phyloP scores from a whole-genome alignment of 2,329 filamentous ascomycete species.

The Lachnellula arida region DNA sequence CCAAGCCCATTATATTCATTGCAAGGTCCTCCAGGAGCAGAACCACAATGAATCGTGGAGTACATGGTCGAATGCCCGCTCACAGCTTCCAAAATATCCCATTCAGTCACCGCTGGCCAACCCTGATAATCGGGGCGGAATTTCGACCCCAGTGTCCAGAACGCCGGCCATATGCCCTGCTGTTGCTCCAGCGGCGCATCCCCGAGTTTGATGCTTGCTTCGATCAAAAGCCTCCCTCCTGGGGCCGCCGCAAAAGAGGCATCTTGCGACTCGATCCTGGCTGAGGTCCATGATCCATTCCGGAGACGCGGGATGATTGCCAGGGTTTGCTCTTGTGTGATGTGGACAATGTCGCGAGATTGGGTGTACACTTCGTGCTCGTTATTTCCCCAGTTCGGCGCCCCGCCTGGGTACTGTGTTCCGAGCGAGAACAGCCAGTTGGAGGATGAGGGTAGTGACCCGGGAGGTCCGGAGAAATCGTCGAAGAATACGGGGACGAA shows the following conservation, averaged over 20 bases:
- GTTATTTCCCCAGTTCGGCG: conserved; percentile 44
- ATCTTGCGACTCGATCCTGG: conserved; percentile 39
- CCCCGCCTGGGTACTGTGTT: conserved; percentile 43
- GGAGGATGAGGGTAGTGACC: conserved; percentile 32
- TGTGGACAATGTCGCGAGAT: conserved; percentile 36
- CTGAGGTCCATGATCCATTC: conserved; percentile 38
- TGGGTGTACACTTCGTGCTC: conserved; percentile 45
- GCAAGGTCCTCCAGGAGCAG: conserved; percentile 37
- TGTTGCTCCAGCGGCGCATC: conserved; percentile 21
- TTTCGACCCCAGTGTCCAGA: conserved; percentile 40
- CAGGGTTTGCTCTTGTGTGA: conserved; percentile 36
- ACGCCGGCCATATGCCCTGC: conserved; percentile 43
- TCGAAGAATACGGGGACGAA: conserved; percentile 25
- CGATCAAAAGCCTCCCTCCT: conserved; percentile 36
- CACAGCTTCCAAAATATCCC: conserved; percentile 42
- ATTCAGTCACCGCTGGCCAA: conserved; percentile 42
- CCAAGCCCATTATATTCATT: conserved; percentile 36
- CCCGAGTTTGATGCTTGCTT: conserved; percentile 38
- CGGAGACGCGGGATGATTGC: conserved; percentile 33
- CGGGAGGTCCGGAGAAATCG: conserved; percentile 33
- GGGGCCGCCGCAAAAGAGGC: conserved; percentile 33
- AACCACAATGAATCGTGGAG: conserved; percentile 41
- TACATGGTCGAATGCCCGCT: conserved; percentile 36
- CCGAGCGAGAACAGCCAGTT: conserved; percentile 44
- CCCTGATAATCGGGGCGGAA: conserved; percentile 37